A percentile compares a stretch with the other conserved stretches of the same genome.
Conservation (phyloP, 2,329 filamentous ascomycete species). For the Penicillium sp. region DNA sequence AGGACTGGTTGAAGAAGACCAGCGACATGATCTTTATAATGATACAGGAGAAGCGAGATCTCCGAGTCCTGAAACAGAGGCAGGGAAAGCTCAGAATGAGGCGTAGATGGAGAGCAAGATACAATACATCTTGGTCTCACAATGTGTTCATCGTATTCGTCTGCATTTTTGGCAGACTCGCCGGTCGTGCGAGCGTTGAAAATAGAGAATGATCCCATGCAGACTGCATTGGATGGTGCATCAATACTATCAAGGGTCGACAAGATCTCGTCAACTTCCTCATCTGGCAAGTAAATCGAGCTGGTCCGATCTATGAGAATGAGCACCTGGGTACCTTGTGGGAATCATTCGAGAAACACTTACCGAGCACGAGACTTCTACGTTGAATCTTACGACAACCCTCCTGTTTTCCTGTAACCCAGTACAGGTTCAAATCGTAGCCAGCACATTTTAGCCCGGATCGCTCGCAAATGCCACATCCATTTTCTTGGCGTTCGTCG, state of each 20-base stretch:
- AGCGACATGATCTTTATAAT: conserved; percentile 12
- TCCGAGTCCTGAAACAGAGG: conserved; percentile 4
- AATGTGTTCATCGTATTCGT: neutral
- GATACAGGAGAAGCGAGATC: conserved; percentile 4
- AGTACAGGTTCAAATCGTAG: conserved; percentile 9
- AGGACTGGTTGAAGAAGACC: conserved; percentile 12
- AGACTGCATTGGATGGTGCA: neutral
- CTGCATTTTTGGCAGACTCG: neutral
- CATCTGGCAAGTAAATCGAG: conserved; percentile 1
- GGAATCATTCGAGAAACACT: neutral
- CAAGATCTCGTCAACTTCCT: conserved; percentile 4
- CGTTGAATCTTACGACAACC: neutral
- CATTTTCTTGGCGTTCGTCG: conserved; percentile 11
- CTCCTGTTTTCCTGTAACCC: conserved; percentile 4
- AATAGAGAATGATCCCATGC: conserved; percentile 8
- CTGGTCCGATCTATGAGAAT: neutral
- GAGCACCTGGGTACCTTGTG: neutral
- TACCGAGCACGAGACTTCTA: conserved; percentile 6
- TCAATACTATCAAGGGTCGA: conserved; percentile 1
- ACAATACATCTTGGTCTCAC: neutral
- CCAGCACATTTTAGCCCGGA: conserved; percentile 8
- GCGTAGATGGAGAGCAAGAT: neutral
- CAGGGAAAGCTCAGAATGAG: neutral
- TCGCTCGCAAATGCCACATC: conserved; percentile 11
- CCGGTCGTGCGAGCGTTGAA: neutral